phyloP scores from a whole-genome alignment of 805 yeast species.

The Starmerella lactis-condensi region DNA sequence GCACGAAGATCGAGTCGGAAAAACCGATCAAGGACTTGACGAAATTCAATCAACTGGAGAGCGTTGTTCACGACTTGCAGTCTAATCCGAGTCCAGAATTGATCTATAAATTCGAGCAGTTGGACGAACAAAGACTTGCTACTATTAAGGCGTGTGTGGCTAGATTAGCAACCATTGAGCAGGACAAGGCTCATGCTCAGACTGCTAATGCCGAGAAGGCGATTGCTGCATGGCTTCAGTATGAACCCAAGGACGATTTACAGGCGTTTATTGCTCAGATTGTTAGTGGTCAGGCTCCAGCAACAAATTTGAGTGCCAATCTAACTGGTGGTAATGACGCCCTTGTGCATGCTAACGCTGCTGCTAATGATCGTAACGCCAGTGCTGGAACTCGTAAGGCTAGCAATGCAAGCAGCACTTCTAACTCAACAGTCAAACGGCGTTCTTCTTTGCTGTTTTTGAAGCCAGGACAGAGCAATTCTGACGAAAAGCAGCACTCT shows the following conservation, averaged over 20 bases:
- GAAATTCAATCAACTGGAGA: conserved; percentile 20
- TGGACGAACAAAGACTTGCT: conserved; percentile 30
- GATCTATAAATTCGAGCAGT: conserved; percentile 36
- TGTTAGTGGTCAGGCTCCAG: conserved; percentile 16
- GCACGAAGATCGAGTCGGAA: conserved; percentile 25
- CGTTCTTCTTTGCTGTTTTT: conserved; percentile 3
- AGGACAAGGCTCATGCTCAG: conserved; percentile 33
- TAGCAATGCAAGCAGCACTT: conserved; percentile 7
- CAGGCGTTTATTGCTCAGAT: conserved; percentile 31
- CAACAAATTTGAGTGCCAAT: conserved; percentile 1
- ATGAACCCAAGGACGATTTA: conserved; percentile 44
- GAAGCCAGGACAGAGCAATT: neutral
- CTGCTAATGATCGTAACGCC: conserved; percentile 1
- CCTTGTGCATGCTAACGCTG: neutral
- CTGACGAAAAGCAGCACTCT: conserved; percentile 1
- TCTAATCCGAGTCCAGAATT: conserved; percentile 24
- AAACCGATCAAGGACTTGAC: conserved; percentile 28
- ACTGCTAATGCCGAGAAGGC: conserved; percentile 41
- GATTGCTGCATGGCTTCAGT: conserved; percentile 44
- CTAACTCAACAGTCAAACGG: conserved; percentile 7
- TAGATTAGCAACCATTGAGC: conserved; percentile 42
- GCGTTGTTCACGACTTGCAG: conserved; percentile 5
- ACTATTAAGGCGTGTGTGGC: conserved; percentile 48
- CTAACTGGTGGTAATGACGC: neutral
- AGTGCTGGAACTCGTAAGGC: conserved; percentile 1